Base-by-base conservation (phyloP, 768 basidiomycete genomes). In the Trametes cubensis region DNA sequence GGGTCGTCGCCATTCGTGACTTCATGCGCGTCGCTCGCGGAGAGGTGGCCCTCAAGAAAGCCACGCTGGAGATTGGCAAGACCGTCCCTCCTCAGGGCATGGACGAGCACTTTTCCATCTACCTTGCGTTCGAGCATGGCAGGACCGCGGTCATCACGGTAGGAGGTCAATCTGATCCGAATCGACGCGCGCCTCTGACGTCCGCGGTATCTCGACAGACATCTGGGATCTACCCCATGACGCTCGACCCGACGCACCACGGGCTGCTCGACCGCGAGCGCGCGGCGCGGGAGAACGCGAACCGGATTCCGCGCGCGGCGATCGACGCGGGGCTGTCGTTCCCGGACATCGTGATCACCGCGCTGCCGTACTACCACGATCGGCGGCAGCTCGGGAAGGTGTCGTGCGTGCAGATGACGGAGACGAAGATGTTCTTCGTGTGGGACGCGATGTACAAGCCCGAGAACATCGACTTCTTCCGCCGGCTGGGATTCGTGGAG, bases 1-100 rank as follows among this genome's bases (percentile, higher is more conserved):
- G 70, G 10, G 18, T 78, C 18, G 30, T 76, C 34, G 58, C 78
- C 47, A 62, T 79, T 25, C 68, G 68, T n/a, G 72, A 79, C 64
- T 77, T 78, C 60, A 64, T 69, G 48, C 70, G 72, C n/a, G 55
- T 74, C 25, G 61, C 69, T 10, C 66, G 65, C 20, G 66, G 67
- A 3, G 64, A 70, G 46, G 52, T 58, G 13, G 21, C 67, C 3
- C 49, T 75, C 5, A 28, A 52, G 15, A 61, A 68, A 1, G 64
- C 61, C 6, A 60, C 66, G 28, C 49, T 70, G 11, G 65, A 69
- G 41, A 40, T 73, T 11, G 58, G 67, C 21, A 60, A 57, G 50
- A 50, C 49, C 21, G 42, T 60, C 47, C 64, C 66, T 7, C 57
- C 49, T 4, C 39, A 25, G 17, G 41, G 39, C n/a, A 34, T 46